Conservation (phyloP, 2,329 filamentous ascomycete genomes). For the Monilinia aucupariae region DNA sequence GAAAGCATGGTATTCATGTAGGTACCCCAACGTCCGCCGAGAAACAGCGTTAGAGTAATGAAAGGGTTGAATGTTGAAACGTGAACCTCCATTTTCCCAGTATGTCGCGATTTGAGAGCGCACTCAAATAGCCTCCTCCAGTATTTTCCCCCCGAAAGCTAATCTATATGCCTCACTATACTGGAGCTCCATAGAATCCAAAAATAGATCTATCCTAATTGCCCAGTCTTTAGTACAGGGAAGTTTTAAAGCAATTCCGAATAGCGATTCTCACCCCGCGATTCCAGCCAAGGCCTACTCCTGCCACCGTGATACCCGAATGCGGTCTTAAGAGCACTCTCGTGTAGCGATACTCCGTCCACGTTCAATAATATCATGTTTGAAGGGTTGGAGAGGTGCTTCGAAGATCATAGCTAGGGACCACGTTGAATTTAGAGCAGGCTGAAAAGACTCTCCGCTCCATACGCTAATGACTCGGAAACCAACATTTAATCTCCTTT, state of each 20-base stretch:
- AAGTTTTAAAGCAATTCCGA: background rate
- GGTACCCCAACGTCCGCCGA: background rate
- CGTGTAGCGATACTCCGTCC: background rate
- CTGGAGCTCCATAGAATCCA: background rate
- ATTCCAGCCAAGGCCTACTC: background rate
- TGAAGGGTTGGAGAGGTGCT: background rate
- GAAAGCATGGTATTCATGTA: background rate
- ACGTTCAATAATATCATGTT: background rate
- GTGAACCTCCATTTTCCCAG: background rate
- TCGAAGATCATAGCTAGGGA: background rate
- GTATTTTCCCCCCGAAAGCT: background rate
- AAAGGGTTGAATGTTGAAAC: background rate
- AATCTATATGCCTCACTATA: too few species aligned
- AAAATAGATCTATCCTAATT: background rate
- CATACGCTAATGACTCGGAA: background rate
- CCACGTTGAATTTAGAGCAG: background rate
- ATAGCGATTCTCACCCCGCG: slow-evolving; percentile 9
- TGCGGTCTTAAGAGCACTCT: background rate
- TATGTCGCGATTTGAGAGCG: background rate
- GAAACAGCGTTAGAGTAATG: background rate
- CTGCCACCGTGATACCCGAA: background rate
- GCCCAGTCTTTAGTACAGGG: background rate
- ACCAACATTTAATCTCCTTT: too few species aligned
- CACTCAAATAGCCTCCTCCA: background rate
- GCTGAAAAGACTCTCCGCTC: background rate